Evolutionary conservation across 2,329 filamentous ascomycete species (phyloP).

Genomic region (Penicillium sp.): DNA sequence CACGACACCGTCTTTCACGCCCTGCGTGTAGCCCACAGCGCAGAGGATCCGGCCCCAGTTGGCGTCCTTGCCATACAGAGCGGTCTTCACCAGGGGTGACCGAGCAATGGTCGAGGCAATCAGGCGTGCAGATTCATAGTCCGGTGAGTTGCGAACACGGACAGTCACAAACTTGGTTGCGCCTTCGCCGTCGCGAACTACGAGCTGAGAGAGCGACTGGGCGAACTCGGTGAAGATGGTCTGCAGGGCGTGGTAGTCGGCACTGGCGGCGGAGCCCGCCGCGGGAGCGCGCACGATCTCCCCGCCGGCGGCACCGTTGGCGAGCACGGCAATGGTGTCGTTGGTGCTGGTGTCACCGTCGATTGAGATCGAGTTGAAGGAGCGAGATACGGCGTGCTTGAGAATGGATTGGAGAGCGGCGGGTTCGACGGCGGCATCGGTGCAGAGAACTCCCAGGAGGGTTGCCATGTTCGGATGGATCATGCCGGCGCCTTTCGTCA

Average conservation of each 20-base stretch:
- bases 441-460: constrained; percentile 82
- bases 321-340: constrained; percentile 89
- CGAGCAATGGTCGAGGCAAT: constrained; percentile 84
- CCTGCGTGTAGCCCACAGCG: constrained; percentile 73
- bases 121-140: constrained; percentile 64
- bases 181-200: constrained; percentile 93
- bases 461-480: constrained; percentile 99
- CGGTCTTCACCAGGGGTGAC: constrained; percentile 93
- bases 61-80: constrained; percentile 91
- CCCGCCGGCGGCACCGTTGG: constrained; percentile 85
- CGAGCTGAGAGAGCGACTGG: constrained; percentile 78
- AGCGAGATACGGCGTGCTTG: constrained; percentile 67
- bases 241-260: constrained; percentile 67
- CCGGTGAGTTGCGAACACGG: constrained; percentile 66
- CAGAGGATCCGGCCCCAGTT: constrained; percentile 98
- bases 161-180: constrained; percentile 98
- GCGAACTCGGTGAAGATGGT: constrained; percentile 69
- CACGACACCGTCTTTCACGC: constrained; percentile 42
- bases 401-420: constrained; percentile 64
- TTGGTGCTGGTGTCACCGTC: constrained; percentile 98
- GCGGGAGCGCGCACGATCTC: constrained; percentile 49
- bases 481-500: constrained; percentile 98
- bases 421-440: constrained; percentile 74
- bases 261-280: constrained; percentile 33
- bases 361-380: constrained; percentile 95